Conservation (phyloP, 1,284 basidiomycete genomes). For the Sporisorium sorghi region DNA sequence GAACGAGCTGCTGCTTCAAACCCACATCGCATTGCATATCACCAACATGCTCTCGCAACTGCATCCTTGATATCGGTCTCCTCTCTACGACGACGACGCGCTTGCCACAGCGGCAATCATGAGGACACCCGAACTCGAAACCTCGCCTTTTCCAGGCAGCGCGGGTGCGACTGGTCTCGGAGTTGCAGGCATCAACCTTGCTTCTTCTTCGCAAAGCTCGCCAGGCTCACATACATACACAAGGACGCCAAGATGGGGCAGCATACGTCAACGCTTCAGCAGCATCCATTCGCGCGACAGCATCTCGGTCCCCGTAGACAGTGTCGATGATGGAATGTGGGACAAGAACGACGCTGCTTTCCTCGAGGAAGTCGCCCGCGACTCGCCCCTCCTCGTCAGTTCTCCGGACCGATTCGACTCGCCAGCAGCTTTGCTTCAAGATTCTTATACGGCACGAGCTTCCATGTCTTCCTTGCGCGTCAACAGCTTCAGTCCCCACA, state of each 20-base stretch:
- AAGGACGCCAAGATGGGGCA: constrained; percentile 40
- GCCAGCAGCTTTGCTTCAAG: constrained; percentile 17
- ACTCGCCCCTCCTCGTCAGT: constrained; percentile 22
- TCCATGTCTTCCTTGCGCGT: constrained; percentile 16
- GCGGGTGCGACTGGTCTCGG: constrained; percentile 17
- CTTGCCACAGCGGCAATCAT: constrained; percentile 1
- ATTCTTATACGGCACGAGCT: background rate
- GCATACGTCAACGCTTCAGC: constrained; percentile 46
- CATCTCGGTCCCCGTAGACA: constrained; percentile 20
- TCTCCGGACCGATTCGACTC: constrained; percentile 21
- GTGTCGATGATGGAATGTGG: constrained; percentile 47
- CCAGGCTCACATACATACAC: constrained; percentile 12
- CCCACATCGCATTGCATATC: background rate
- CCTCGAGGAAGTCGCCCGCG: constrained; percentile 42
- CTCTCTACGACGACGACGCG: background rate
- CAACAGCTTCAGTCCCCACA: constrained; percentile 5
- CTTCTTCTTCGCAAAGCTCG: constrained; percentile 15
- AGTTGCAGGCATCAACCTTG: constrained; percentile 19
- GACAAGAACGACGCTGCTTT: constrained; percentile 55
- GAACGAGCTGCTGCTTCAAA: background rate
- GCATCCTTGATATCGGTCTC: background rate
- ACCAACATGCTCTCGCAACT: background rate
- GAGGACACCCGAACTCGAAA: constrained; percentile 22
- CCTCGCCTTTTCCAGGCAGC: constrained; percentile 1
- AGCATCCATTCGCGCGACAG: constrained; percentile 34